Evolutionary conservation across 2,329 filamentous ascomycete species (phyloP).

Genomic region (Plectosphaerella plurivora): DNA sequence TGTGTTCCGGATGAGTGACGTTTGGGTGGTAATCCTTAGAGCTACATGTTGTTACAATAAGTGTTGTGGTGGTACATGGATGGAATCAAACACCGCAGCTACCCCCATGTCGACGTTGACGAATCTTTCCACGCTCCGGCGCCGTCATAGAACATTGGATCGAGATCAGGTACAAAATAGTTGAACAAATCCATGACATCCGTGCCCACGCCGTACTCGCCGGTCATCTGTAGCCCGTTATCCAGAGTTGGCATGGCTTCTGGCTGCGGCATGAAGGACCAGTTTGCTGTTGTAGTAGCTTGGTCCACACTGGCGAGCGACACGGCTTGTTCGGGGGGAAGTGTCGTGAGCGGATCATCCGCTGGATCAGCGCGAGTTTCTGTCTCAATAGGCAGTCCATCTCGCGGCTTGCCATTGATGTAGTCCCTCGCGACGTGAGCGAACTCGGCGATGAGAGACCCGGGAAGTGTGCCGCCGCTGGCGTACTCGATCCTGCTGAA

Average conservation of each 20-base stretch:
- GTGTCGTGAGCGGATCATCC: too few relatives aligned
- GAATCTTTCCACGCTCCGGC: too few relatives aligned
- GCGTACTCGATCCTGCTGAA: conserved; percentile 36
- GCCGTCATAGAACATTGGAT: conserved; percentile 15
- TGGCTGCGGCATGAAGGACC: not conserved
- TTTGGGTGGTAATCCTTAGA: too few relatives aligned
- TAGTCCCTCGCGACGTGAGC: conserved; percentile 36
- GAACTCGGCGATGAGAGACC: conserved; percentile 31
- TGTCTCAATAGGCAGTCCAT: too few relatives aligned
- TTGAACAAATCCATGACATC: conserved; percentile 21
- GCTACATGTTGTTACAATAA: too few relatives aligned
- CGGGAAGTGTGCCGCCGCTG: conserved; percentile 27
- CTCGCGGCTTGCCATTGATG: conserved; percentile 15
- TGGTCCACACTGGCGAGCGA: too few relatives aligned
- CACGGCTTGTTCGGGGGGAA: too few relatives aligned
- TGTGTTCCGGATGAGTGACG: too few relatives aligned
- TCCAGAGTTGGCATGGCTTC: not conserved
- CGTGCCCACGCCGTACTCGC: conserved; percentile 10
- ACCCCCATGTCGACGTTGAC: too few relatives aligned
- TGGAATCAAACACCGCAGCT: too few relatives aligned
- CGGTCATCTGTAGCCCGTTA: conserved; percentile 5
- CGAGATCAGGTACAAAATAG: conserved; percentile 16
- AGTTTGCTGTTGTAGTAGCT: not conserved
- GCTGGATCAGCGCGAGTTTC: too few relatives aligned
- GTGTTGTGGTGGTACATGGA: too few relatives aligned